Conservation (phyloP, 306 rosid species). For the Quillaja saponaria region DNA sequence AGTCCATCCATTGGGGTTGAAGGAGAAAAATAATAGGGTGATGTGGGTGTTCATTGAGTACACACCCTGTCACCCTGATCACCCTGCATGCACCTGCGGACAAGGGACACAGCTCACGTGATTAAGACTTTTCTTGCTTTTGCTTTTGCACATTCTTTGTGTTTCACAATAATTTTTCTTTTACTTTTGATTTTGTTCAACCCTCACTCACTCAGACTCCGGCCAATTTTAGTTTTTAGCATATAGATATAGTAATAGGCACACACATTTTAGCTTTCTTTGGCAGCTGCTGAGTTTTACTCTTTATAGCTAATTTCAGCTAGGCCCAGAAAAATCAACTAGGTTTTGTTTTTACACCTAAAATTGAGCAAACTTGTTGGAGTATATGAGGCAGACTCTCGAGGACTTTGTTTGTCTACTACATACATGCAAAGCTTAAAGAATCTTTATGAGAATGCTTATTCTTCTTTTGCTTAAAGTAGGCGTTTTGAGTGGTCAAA, state of each 20-base stretch:
- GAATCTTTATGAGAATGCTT: slow-evolving; percentile 25
- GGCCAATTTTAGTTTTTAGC: slow-evolving; percentile 31
- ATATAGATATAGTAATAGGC: too few relatives aligned
- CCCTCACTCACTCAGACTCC: slow-evolving; percentile 23
- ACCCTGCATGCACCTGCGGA: too few relatives aligned
- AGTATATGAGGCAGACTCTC: slow-evolving; percentile 30
- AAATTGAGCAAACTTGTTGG: slow-evolving; percentile 29
- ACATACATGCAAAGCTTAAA: slow-evolving; percentile 34
- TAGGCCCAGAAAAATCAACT: slow-evolving; percentile 10
- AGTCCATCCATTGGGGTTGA: not conserved
- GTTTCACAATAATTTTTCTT: slow-evolving; percentile 51
- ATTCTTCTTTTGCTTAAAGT: slow-evolving; percentile 38
- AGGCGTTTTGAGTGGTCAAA: slow-evolving; percentile 53
- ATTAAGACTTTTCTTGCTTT: slow-evolving; percentile 25
- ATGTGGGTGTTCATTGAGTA: slow-evolving; percentile 52
- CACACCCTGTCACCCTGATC: slow-evolving; percentile 16
- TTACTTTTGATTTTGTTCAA: slow-evolving; percentile 32
- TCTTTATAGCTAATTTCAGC: slow-evolving; percentile 24
- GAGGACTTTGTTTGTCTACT: slow-evolving; percentile 26
- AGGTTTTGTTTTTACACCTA: slow-evolving; percentile 20
- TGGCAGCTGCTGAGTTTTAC: slow-evolving; percentile 35
- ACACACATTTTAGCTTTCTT: slow-evolving; percentile 50
- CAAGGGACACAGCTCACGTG: slow-evolving; percentile 70
- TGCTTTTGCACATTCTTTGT: slow-evolving; percentile 45
- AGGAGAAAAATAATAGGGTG: slow-evolving; percentile 42